Conservation (phyloP, 371 early-diverging fungal genomes). For the Mortierella sp. region DNA sequence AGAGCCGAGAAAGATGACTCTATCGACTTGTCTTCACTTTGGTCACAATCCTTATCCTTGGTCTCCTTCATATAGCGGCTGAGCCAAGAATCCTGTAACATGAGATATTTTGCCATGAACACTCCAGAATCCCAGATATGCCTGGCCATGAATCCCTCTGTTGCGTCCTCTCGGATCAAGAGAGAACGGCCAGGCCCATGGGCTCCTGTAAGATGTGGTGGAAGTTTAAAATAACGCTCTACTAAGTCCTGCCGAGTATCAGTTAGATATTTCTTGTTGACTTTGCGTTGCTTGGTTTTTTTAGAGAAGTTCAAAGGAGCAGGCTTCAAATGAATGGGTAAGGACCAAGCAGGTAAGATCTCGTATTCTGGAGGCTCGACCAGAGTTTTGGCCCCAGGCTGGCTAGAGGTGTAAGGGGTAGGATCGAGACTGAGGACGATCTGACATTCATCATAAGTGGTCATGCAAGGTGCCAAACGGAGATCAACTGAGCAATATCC, state of each 20-base stretch:
- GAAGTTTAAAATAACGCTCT: slow-evolving; percentile 47
- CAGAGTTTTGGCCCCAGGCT: slow-evolving; percentile 18
- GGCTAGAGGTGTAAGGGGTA: slow-evolving; percentile 25
- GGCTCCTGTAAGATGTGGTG: slow-evolving; percentile 30
- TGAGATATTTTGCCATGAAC: slow-evolving; percentile 53
- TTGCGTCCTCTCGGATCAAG: slow-evolving; percentile 51
- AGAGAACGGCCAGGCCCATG: slow-evolving; percentile 40
- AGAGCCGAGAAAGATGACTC: slow-evolving; percentile 28
- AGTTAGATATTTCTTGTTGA: slow-evolving; percentile 45
- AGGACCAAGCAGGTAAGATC: slow-evolving; percentile 53
- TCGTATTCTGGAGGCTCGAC: slow-evolving; percentile 54
- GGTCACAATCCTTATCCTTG: slow-evolving; percentile 2
- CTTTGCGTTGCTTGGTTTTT: slow-evolving; percentile 46
- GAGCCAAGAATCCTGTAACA: slow-evolving; percentile 52
- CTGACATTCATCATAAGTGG: slow-evolving; percentile 50
- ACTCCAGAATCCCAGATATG: slow-evolving; percentile 58
- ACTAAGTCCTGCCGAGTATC: slow-evolving; percentile 56
- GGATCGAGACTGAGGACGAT: slow-evolving; percentile 50
- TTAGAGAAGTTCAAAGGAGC: slow-evolving; percentile 43
- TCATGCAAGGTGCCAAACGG: slow-evolving; percentile 56
- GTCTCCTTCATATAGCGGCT: slow-evolving; percentile 46
- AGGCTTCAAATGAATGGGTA: slow-evolving; percentile 49
- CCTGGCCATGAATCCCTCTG: slow-evolving; percentile 53
- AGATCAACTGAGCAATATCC: slow-evolving; percentile 54
- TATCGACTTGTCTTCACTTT: slow-evolving; percentile 3